Base-by-base conservation (phyloP, 768 basidiomycete species). In the Trametes punicea region DNA sequence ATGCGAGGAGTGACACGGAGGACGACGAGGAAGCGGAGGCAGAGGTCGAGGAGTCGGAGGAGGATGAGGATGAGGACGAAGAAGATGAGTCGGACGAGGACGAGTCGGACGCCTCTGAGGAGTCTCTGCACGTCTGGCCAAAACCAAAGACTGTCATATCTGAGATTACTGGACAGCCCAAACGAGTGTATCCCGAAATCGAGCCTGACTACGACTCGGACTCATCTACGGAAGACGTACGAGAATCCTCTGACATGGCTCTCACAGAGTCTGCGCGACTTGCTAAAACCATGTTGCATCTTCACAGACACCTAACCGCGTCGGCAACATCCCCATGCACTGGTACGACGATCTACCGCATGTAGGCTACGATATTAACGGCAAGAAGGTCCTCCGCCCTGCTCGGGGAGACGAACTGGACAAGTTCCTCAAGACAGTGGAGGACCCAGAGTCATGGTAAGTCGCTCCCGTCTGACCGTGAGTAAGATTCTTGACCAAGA, bases 301-400 rank as follows among this genome's bases (percentile, higher is more conserved):
- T 18, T 58, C 2, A 5, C 62, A 98, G 94, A 82, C 85, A 51
- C 90, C 90, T n/a, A 98, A 97, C 69, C 91, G 95, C 57, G 84
- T 97, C 63, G 97, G 97, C 50, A 81, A 96, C 72, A 77, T 99
- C 59, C 97, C 97, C 42, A 88, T 89, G 81, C 94, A 99, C 67
- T 99, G 96, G 94, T 99, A 99, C 71, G 97, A 98, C 69, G 95
- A 98, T 76, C 77, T 99, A 63, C 97, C 97, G n/a, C 97, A 99
- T 72, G 82, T 99, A 67, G 97, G 97, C 42, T 99, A 99, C 73
- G 84, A 93, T 71, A 85, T 98, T 64, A 83, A 94, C 69, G 97
- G 97, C 51, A 96, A 93, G 74, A 87, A 87, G 69, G 86, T 99
- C 45, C 80, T 98, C 60, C 88, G 93, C 50, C 95, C 97, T 11